Conservation (phyloP, 2,329 filamentous ascomycete genomes). For the Aureobasidium mangrovei region DNA sequence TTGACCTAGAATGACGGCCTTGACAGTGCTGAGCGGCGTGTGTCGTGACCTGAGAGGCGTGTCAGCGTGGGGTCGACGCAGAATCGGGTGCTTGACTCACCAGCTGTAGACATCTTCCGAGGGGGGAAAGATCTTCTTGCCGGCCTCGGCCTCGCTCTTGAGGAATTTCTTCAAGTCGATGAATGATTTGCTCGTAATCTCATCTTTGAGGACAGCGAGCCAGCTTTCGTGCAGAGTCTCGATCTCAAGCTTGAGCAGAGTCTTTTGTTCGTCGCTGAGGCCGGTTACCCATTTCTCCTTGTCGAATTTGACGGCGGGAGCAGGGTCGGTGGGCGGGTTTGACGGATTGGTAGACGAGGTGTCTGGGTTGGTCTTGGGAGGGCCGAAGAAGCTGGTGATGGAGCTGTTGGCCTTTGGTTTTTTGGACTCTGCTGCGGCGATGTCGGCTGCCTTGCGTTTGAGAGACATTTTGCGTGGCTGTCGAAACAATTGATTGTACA, state of each 20-base stretch:
- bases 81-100: slow-evolving; percentile 40
- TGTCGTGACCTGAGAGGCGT: slow-evolving; percentile 66
- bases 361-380: slow-evolving; percentile 45
- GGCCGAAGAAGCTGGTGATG: slow-evolving; percentile 84
- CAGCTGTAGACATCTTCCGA: slow-evolving; percentile 88
- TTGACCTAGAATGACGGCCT: slow-evolving; percentile 88
- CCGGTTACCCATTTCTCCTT: slow-evolving; percentile 82
- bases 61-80: not conserved
- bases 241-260: slow-evolving; percentile 80
- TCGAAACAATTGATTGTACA: not conserved
- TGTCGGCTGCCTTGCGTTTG: slow-evolving; percentile 42
- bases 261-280: slow-evolving; percentile 71
- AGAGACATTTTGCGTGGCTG: slow-evolving; percentile 33
- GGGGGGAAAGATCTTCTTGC: slow-evolving; percentile 79
- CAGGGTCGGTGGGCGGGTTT: slow-evolving; percentile 23
- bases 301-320: slow-evolving; percentile 55
- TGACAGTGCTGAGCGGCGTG: slow-evolving; percentile 80
- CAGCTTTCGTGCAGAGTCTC: slow-evolving; percentile 86
- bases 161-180: slow-evolving; percentile 82
- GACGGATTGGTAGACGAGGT: slow-evolving; percentile 24
- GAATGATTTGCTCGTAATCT: slow-evolving; percentile 70
- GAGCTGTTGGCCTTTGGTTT: slow-evolving; percentile 55
- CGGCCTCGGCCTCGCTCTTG: slow-evolving; percentile 62
- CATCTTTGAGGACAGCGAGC: slow-evolving; percentile 81
- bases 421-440: slow-evolving; percentile 37